Conservation (phyloP, 106 monocot species). For the Dioscorea alata region DNA sequence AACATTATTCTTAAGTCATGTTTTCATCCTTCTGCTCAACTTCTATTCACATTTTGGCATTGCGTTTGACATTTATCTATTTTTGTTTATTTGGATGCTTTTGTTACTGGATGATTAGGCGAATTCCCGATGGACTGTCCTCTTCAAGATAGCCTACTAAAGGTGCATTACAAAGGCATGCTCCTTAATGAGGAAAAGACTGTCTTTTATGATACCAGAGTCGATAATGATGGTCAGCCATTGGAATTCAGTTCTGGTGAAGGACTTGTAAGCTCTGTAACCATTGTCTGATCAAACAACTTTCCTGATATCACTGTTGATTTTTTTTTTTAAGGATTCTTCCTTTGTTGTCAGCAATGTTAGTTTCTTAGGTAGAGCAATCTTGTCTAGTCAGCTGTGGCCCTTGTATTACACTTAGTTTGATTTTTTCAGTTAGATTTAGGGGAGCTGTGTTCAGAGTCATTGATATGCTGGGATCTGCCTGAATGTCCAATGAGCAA, state of each 20-base stretch:
- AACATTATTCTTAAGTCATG: too few species aligned
- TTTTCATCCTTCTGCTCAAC: neutral
- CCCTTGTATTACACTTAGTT: too few species aligned
- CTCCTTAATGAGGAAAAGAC: conserved; percentile 77
- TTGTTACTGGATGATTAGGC: conserved; percentile 31
- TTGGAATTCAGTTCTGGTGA: conserved; percentile 97
- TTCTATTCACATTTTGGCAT: neutral
- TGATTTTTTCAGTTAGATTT: too few species aligned
- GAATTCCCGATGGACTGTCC: conserved; percentile 99
- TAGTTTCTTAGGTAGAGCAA: too few species aligned
- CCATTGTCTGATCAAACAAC: neutral
- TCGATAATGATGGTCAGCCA: conserved; percentile 78
- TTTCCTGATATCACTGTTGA: neutral
- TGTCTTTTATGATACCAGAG: conserved; percentile 86
- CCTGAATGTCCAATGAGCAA: too few species aligned
- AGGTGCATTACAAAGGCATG: conserved; percentile 91
- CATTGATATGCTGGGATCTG: too few species aligned
- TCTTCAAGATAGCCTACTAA: conserved; percentile 94
- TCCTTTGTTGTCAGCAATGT: too few species aligned
- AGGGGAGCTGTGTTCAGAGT: too few species aligned
- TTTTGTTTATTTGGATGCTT: neutral
- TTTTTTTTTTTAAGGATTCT: too few species aligned
- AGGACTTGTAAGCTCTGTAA: conserved; percentile 66
- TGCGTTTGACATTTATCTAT: conserved; percentile 3
- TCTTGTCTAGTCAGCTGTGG: too few species aligned